phyloP scores from a whole-genome alignment of 345 rosid genomes.

The Bruguiera parviflora region DNA sequence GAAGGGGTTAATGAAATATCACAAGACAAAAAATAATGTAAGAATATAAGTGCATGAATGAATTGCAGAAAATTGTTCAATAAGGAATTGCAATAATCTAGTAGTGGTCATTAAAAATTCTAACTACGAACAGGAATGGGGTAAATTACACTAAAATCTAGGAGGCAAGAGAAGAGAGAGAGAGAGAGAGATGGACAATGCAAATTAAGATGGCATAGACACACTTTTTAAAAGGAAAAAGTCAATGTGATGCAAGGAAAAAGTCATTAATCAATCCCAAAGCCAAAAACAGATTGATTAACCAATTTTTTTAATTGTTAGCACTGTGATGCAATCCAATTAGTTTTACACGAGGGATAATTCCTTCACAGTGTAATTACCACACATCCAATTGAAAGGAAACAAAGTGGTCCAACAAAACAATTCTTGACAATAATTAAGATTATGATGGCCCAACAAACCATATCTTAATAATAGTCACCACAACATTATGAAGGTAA shows the following conservation, averaged over 20 bases:
- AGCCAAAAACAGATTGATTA: too few species aligned
- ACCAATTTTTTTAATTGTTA: too few species aligned
- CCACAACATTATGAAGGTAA: neutral
- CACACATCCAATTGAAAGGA: too few species aligned
- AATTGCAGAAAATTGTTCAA: neutral
- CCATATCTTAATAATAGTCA: neutral
- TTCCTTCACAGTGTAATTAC: too few species aligned
- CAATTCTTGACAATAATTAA: too few species aligned
- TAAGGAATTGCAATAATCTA: neutral
- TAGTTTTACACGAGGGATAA: too few species aligned
- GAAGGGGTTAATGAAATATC: slow-evolving; percentile 11
- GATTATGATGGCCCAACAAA: too few species aligned
- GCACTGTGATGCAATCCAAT: too few species aligned
- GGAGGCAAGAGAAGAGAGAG: neutral
- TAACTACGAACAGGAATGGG: neutral
- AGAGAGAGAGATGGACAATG: neutral
- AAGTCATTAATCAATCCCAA: too few species aligned
- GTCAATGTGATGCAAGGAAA: too few species aligned
- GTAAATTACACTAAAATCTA: neutral
- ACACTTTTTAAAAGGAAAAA: too few species aligned
- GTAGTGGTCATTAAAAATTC: neutral
- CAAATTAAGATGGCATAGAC: neutral
- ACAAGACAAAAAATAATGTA: neutral
- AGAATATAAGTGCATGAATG: neutral
- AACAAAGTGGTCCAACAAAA: too few species aligned